Percentiles rank a stretch among this genome's conserved stretches.
Conservation (phyloP, 2,329 filamentous ascomycete species). For the Fragosphaeria purpurea region DNA sequence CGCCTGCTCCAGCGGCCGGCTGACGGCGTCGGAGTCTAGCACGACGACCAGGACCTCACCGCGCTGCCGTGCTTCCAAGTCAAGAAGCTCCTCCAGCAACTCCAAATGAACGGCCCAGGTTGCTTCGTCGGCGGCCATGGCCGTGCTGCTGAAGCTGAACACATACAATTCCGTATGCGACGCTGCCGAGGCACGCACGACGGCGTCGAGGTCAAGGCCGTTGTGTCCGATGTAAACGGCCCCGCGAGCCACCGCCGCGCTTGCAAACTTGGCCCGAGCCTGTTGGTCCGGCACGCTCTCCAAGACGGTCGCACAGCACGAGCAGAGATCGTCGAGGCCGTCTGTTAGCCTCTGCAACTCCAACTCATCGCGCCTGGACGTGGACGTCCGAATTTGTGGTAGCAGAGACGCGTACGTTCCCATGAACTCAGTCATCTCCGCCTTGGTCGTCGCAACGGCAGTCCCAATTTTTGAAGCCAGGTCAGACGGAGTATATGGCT, state of each 20-base stretch:
- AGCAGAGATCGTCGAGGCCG: not conserved
- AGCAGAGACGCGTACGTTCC: not conserved
- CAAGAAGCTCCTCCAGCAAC: not conserved
- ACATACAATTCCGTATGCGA: not conserved
- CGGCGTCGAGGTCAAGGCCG: not conserved
- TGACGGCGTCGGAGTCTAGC: conserved; percentile 1
- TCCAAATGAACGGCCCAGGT: not conserved
- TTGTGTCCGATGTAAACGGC: conserved; percentile 4
- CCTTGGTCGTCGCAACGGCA: not conserved
- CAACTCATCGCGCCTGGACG: not conserved
- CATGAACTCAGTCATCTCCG: not conserved
- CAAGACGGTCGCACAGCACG: not conserved
- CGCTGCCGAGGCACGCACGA: not conserved
- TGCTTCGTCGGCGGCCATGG: not conserved
- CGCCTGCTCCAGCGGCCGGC: not conserved
- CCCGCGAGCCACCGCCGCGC: not conserved
- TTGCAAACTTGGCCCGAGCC: not conserved
- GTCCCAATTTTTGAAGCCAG: not conserved
- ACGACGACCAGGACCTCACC: not conserved
- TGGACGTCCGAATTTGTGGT: not conserved
- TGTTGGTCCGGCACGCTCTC: not conserved
- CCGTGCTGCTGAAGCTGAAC: not conserved
- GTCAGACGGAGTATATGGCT: not conserved
- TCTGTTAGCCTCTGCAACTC: not conserved
- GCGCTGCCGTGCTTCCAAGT: not conserved